Percentiles rank a stretch among this genome's conserved stretches.
Evolutionary conservation across 495 filamentous ascomycete genomes (phyloP).

Genomic region (Jackrogersella minutella): DNA sequence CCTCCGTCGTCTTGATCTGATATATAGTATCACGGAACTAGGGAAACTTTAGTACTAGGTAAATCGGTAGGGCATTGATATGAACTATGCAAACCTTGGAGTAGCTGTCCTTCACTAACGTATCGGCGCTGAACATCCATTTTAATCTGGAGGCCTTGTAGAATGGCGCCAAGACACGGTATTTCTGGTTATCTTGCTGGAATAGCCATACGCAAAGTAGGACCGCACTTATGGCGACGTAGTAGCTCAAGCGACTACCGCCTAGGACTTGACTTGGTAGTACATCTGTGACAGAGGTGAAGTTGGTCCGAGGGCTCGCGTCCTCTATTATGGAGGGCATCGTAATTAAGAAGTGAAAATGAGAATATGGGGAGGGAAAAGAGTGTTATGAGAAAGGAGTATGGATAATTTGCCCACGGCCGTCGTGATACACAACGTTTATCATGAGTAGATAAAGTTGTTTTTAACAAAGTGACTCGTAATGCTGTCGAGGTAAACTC

Average conservation of each 20-base stretch:
- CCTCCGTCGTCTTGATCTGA: conserved; percentile 52
- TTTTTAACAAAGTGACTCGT: background rate
- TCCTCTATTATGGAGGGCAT: conserved; percentile 42
- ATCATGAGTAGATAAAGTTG: conserved; percentile 16
- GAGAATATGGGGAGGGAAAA: background rate
- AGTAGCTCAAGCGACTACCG: conserved; percentile 42
- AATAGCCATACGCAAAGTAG: conserved; percentile 42
- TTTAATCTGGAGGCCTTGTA: conserved; percentile 46
- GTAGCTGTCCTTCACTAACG: conserved; percentile 47
- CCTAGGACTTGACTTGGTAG: conserved; percentile 28
- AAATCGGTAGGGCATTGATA: background rate
- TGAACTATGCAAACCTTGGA: conserved; percentile 37
- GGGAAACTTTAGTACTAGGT: conserved; percentile 5
- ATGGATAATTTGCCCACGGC: conserved; percentile 6
- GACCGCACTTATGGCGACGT: conserved; percentile 38
- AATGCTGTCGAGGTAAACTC: background rate
- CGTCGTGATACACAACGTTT: conserved; percentile 3
- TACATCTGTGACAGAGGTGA: conserved; percentile 29
- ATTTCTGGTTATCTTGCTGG: conserved; percentile 35
- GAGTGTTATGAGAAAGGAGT: conserved; percentile 15
- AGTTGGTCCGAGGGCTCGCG: conserved; percentile 31
- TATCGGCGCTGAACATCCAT: conserved; percentile 51
- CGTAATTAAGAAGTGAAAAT: background rate
- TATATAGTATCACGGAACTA: conserved; percentile 50
- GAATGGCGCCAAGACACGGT: conserved; percentile 39